A percentile compares a stretch with the other conserved stretches of the same genome.
Conservation (phyloP, 345 rosid genomes). For the Citrus cavaleriei region DNA sequence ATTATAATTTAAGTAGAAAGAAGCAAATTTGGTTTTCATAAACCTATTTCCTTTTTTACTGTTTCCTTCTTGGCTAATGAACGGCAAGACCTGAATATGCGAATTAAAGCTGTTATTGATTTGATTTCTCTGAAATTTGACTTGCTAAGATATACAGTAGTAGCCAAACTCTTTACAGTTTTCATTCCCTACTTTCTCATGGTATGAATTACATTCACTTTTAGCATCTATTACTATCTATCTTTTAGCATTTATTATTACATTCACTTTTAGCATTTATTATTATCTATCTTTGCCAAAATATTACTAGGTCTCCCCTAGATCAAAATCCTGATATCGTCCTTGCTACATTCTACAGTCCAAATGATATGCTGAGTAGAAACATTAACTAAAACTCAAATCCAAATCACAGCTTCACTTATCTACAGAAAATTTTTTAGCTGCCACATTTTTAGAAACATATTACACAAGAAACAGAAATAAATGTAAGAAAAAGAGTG, state of each 20-base stretch:
- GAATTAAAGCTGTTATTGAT: neutral
- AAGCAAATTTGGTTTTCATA: neutral
- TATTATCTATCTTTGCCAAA: neutral
- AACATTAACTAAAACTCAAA: neutral
- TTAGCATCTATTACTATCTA: neutral
- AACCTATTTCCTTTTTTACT: neutral
- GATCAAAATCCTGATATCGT: neutral
- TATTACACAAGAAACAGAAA: neutral
- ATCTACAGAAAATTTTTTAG: neutral
- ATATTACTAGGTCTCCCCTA: neutral
- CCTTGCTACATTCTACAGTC: neutral
- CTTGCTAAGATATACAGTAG: neutral
- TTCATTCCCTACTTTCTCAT: neutral
- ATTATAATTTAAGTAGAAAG: neutral
- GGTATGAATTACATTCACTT: neutral
- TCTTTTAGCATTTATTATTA: neutral
- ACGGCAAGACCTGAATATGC: neutral
- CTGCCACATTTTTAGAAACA: neutral
- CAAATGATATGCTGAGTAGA: neutral
- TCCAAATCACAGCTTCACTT: neutral
- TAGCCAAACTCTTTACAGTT: neutral
- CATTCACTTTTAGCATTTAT: constrained; percentile 2
- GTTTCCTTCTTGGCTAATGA: neutral
- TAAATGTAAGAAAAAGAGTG: neutral
- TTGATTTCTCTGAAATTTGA: neutral